A percentile compares a stretch with the other conserved stretches of the same genome.
Conservation (phyloP, 345 rosid genomes). For the Acer yangbiense region DNA sequence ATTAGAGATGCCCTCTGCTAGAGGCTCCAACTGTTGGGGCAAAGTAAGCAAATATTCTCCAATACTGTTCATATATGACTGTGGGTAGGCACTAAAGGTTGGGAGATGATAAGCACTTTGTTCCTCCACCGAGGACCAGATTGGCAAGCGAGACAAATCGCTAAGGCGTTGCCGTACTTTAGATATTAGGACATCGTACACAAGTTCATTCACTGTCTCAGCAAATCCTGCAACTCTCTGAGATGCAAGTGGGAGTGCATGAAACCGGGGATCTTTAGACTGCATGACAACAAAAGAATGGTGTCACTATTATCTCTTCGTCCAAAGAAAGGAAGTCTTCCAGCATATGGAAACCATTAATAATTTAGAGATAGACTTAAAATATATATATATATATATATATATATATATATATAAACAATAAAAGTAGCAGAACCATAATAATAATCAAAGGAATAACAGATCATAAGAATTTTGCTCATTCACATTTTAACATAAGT, state of each 20-base stretch:
- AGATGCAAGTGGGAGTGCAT: conserved; percentile 88
- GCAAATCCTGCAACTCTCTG: conserved; percentile 86
- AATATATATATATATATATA: no score
- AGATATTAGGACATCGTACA: conserved; percentile 89
- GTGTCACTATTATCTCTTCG: not conserved
- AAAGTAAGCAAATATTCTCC: conserved; percentile 98
- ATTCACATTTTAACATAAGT: not conserved
- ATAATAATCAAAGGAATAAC: not conserved
- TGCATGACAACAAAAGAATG: conserved; percentile 36
- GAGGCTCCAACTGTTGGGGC: conserved; percentile 98
- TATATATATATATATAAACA: no score
- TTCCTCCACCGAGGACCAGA: conserved; percentile 93
- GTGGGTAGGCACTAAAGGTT: conserved; percentile 95
- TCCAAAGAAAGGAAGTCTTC: not conserved
- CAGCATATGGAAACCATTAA: not conserved
- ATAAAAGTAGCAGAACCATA: not conserved
- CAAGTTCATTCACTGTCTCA: conserved; percentile 89
- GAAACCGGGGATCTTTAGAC: conserved; percentile 99
- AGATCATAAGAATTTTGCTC: not conserved
- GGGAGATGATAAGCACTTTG: conserved; percentile 82
- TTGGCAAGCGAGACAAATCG: conserved; percentile 75
- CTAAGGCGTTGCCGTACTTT: conserved; percentile 91
- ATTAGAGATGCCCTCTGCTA: conserved; percentile 90
- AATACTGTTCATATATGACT: conserved; percentile 80
- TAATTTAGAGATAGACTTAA: not conserved